Conservation (phyloP, 2,329 filamentous ascomycete genomes). For the Ophiostoma ulmi region DNA sequence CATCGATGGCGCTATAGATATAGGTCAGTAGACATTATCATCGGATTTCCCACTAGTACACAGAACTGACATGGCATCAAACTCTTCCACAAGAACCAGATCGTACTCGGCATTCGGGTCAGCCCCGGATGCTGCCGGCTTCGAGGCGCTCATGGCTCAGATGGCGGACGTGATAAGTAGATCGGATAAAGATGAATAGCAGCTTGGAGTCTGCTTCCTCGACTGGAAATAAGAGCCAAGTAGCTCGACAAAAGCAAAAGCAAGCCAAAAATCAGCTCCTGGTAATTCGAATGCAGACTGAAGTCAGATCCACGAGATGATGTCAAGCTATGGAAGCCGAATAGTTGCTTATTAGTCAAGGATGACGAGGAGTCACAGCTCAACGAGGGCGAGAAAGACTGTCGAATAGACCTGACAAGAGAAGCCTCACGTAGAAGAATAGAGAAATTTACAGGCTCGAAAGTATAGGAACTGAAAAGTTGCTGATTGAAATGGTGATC, state of each 20-base stretch:
- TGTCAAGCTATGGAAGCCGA: background rate
- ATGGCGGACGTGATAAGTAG: background rate
- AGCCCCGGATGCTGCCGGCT: background rate
- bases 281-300: background rate
- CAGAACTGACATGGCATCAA: slow-evolving; percentile 47
- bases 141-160: background rate
- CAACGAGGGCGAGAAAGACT: background rate
- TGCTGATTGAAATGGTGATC: background rate
- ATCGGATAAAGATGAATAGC: background rate
- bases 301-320: background rate
- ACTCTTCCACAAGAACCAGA: slow-evolving; percentile 47
- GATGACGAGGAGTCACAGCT: background rate
- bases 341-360: background rate
- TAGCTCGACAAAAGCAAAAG: background rate
- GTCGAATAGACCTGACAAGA: background rate
- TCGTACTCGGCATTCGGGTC: slow-evolving; percentile 35
- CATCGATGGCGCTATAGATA: slow-evolving; percentile 34
- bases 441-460: too few species aligned
- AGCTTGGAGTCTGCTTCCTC: background rate
- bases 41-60: background rate
- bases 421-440: too few species aligned
- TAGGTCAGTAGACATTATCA: background rate
- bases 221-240: background rate
- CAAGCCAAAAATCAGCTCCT: background rate
- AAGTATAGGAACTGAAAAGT: background rate